phyloP scores from a whole-genome alignment of 192 early-diverging fungal genomes.

The Mortierella alpina region DNA sequence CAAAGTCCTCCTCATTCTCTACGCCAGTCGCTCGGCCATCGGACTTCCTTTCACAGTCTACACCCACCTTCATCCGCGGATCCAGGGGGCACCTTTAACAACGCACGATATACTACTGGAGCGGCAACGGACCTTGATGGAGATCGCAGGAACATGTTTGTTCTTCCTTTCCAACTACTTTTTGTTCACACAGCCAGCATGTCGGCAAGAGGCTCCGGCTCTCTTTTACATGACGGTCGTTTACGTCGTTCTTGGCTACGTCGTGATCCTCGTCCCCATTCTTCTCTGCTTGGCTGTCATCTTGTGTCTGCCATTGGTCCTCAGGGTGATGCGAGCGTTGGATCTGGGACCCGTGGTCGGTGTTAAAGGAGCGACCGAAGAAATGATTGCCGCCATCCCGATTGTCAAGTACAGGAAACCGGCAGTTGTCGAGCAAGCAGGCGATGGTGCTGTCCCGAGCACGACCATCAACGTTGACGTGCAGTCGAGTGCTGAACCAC shows the following conservation, averaged over 20 bases:
- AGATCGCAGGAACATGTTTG: constrained; percentile 51
- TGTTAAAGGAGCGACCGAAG: constrained; percentile 74
- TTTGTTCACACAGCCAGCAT: constrained; percentile 64
- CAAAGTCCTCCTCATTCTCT: constrained; percentile 68
- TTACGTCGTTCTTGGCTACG: constrained; percentile 76
- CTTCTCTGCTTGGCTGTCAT: constrained; percentile 68
- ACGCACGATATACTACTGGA: constrained; percentile 32
- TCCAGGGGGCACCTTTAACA: constrained; percentile 46
- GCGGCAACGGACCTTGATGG: constrained; percentile 38
- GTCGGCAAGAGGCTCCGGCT: constrained; percentile 60
- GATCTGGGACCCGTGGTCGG: constrained; percentile 63
- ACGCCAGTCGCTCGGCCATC: constrained; percentile 66
- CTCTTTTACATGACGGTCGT: constrained; percentile 71
- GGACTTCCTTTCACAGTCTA: constrained; percentile 73
- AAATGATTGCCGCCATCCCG: constrained; percentile 76
- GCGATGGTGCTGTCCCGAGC: background rate
- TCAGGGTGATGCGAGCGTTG: constrained; percentile 69
- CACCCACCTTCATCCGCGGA: constrained; percentile 66
- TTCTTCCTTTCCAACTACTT: constrained; percentile 68
- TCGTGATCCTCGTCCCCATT: constrained; percentile 71
- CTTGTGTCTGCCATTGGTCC: constrained; percentile 72
- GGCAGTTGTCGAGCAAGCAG: background rate
- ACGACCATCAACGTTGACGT: constrained; percentile 8
- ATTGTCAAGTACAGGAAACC: constrained; percentile 68
- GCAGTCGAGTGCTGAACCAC: background rate